phyloP scores from a whole-genome alignment of 2,329 filamentous ascomycete species.

The Arthrobotrys sinensis region DNA sequence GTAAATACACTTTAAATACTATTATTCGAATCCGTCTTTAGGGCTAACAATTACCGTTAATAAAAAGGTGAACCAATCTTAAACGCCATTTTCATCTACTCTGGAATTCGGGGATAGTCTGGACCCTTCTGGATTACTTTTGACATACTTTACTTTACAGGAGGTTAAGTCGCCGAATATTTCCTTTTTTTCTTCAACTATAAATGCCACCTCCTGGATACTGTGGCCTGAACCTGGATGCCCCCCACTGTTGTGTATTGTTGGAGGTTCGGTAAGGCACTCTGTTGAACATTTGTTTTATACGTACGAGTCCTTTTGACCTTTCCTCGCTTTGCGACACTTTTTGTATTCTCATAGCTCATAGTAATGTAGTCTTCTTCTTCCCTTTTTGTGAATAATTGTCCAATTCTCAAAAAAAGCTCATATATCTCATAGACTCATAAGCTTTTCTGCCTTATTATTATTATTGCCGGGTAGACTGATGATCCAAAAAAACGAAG shows the following conservation, averaged over 20 bases:
- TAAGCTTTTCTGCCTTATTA: no score
- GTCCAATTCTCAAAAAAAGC: background rate
- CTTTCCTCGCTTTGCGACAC: background rate
- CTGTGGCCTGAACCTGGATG: background rate
- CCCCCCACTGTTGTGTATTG: constrained; percentile 16
- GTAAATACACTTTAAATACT: constrained; percentile 70
- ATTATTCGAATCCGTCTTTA: background rate
- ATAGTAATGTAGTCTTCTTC: constrained; percentile 38
- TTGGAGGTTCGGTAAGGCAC: constrained; percentile 20
- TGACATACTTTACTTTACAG: background rate
- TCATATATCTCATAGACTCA: background rate
- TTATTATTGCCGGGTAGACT: background rate
- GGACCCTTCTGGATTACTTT: no score
- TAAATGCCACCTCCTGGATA: background rate
- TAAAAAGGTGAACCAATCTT: constrained; percentile 56
- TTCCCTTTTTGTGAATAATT: constrained; percentile 43
- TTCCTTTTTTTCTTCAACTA: background rate
- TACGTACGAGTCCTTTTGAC: constrained; percentile 4
- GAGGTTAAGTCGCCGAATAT: constrained; percentile 2
- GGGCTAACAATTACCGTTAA: constrained; percentile 18
- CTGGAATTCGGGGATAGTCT: background rate
- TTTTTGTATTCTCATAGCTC: constrained; percentile 28
- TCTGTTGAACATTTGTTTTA: background rate
- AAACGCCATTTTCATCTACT: background rate
- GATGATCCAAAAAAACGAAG: constrained; percentile 1